A percentile compares a stretch with the other conserved stretches of the same genome.
phyloP scores from a whole-genome alignment of 805 yeast genomes.

The Debaryomyces castellii region DNA sequence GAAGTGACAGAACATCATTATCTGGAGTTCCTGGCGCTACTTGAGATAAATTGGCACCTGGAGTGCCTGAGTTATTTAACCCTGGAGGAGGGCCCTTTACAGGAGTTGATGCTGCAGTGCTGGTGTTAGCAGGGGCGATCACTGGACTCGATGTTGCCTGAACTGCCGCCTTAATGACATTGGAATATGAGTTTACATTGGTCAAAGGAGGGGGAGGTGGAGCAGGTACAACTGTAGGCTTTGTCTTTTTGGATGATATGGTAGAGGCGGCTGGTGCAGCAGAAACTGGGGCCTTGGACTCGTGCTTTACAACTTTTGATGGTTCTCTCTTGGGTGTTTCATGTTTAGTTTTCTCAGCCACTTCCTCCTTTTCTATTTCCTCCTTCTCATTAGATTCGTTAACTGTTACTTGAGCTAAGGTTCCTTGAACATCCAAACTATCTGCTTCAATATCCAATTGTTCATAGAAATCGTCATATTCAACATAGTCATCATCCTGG shows the following conservation, averaged over 20 bases:
- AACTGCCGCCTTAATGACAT: conserved; percentile 21
- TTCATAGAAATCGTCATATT: conserved; percentile 90
- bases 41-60: conserved; percentile 7
- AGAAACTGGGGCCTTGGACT: conserved; percentile 2
- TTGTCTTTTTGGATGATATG: conserved; percentile 14
- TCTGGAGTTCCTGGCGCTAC: background rate
- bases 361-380: conserved; percentile 1
- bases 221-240: conserved; percentile 16
- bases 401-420: conserved; percentile 20
- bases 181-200: conserved; percentile 21
- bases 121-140: conserved; percentile 1
- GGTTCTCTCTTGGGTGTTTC: conserved; percentile 4
- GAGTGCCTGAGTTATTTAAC: conserved; percentile 8
- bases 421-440: conserved; percentile 25
- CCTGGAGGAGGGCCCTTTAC: conserved; percentile 13
- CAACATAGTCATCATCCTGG: conserved; percentile 89
- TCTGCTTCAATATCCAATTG: conserved; percentile 68
- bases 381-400: conserved; percentile 8
- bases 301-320: background rate
- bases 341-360: background rate
- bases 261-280: conserved; percentile 9
- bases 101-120: conserved; percentile 3
- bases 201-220: conserved; percentile 23
- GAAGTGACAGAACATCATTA: background rate
- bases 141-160: conserved; percentile 11